These are phyloP conservation scores for Dictyostelium firmibasis DNA, from an alignment of 78 protist genomes.

Conservation along the genomic window DNA sequence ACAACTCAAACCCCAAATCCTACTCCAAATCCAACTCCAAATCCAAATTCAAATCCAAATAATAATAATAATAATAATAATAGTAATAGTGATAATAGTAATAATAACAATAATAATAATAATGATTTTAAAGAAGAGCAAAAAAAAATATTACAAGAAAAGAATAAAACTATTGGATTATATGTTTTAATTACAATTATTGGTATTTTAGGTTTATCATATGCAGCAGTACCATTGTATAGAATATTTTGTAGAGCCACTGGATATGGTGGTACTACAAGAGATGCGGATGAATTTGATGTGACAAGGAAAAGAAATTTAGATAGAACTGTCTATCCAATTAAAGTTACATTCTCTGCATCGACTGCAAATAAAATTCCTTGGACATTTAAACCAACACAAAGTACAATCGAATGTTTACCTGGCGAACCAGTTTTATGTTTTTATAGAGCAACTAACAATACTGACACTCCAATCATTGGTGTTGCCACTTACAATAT, in stretches of 20 bases:
- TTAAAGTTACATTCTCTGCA: conserved; percentile 67
- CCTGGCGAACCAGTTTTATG: conserved; percentile 78
- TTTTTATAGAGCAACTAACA: conserved; percentile 86
- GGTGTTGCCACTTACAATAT: conserved; percentile 93
- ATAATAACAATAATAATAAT: too few relatives aligned
- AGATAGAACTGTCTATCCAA: conserved; percentile 42
- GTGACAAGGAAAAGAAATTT: conserved; percentile 36
- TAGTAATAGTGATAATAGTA: background rate
- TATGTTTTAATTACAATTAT: conserved; percentile 53
- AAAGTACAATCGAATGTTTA: conserved; percentile 40
- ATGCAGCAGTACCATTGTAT: conserved; percentile 94
- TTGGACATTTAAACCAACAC: conserved; percentile 72
- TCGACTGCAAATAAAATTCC: conserved; percentile 72
- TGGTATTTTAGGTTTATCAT: conserved; percentile 66
- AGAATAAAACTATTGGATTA: conserved; percentile 59
- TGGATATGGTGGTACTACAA: conserved; percentile 90
- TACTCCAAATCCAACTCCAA: background rate
- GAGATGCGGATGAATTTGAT: conserved; percentile 25
- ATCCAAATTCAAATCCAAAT: background rate
- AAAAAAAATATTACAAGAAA: conserved; percentile 43
- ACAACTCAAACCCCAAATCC: background rate
- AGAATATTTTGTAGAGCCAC: conserved; percentile 89
- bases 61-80: background rate
- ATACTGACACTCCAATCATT: conserved; percentile 83
- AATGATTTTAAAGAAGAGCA: background rate